Base-by-base conservation (phyloP, 495 filamentous ascomycete species). In the Penicillium paxilli region DNA sequence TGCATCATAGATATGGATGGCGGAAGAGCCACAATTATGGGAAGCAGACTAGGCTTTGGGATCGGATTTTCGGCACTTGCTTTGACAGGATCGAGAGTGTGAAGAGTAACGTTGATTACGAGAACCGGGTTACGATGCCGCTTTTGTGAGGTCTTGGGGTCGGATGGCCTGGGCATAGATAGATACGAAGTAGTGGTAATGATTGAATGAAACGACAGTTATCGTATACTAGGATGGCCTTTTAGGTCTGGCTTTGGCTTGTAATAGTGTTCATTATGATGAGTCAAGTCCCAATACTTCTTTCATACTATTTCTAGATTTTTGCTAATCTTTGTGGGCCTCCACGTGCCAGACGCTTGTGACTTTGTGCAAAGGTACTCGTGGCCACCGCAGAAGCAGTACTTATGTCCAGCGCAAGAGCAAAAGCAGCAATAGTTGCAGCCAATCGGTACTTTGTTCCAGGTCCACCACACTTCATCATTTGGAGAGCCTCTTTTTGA, bases 1-100 rank as follows among this genome's bases (percentile, higher is more conserved):
- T 68, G 12, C 65, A 68, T 49, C 65, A 68, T 47, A 62, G 65
- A 2, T 63, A 68, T 53, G 65, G 65, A 16, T 68, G 65, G 65
- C 55, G 62, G 38, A 65, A 63, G 48, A 67, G 61, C 11, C 64
- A 67, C 45, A 67, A 66, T 46, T 66, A 66, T 54, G 63, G 63
- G 2, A 65, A 67, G 57, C 64, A 67, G 47, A 65, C 65, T 26
- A 51, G 65, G 17, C 49, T 68, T 32, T 68, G 65, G 65, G 65
- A 68, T 50, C 45, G 59, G 22, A 51, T 68, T 12, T 68, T 68
- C 51, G 59, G 62, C 0, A 68, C 65, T 37, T 68, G 62, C 25
- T 51, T 35, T 68, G 59, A 65, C 9, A 47, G 65, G 5, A 63
- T 68, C 21, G 65, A 68, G 33, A 60, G 59, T 38, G 47, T 54